A percentile compares a stretch with the other conserved stretches of the same genome.
Evolutionary conservation across 2,329 filamentous ascomycete species (phyloP).

Genomic region (Cytospora piceicola): DNA sequence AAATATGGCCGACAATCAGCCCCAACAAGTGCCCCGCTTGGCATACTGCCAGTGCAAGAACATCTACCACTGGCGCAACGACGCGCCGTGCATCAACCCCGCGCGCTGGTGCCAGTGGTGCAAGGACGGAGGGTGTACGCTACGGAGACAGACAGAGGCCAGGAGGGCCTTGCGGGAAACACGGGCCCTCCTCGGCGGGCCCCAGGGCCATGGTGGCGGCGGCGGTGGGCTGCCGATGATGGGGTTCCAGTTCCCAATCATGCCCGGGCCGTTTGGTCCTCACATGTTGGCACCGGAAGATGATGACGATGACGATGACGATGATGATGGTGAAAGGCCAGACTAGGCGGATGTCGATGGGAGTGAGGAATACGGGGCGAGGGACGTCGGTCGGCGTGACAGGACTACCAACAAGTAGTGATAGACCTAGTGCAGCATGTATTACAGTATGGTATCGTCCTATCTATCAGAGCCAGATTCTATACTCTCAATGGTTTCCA

Average conservation of each 20-base stretch:
- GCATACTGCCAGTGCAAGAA: constrained; percentile 13
- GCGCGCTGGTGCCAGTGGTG: constrained; percentile 15
- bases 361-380: neutral
- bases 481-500: neutral
- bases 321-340: neutral
- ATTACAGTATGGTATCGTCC: constrained; percentile 9
- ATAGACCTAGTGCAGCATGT: too few relatives aligned
- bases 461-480: neutral
- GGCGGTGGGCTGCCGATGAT: neutral
- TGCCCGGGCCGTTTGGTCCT: neutral
- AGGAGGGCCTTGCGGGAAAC: neutral
- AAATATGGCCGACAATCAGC: constrained; percentile 7
- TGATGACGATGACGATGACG: neutral
- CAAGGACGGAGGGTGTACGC: constrained; percentile 14
- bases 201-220: neutral
- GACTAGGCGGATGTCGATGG: neutral
- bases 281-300: neutral
- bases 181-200: neutral
- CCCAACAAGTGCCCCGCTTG: neutral
- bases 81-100: constrained; percentile 3
- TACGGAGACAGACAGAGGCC: neutral
- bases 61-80: constrained; percentile 6
- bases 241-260: neutral
- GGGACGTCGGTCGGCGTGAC: too few relatives aligned
- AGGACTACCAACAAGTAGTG: too few relatives aligned